Conservation (phyloP, 176 grass and related monocot species). For the Tuctoria greenei region DNA sequence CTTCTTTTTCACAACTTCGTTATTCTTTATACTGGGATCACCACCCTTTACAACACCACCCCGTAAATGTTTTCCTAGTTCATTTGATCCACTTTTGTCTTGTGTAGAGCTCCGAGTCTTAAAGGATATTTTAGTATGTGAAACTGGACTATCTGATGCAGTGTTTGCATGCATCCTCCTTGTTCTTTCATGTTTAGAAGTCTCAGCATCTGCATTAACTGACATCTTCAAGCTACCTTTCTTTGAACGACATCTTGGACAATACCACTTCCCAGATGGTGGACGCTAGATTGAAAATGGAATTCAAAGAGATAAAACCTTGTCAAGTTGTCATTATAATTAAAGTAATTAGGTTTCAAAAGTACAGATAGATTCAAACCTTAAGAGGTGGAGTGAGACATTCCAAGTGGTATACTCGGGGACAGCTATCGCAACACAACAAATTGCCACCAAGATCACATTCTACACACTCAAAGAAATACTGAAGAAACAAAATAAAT, state of each 20-base stretch:
- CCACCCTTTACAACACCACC: constrained; percentile 31
- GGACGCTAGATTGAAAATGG: constrained; percentile 50
- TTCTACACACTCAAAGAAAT: constrained; percentile 89
- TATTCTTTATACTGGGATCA: constrained; percentile 34
- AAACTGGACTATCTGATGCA: constrained; percentile 43
- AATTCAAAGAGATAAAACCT: constrained; percentile 25
- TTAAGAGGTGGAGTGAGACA: constrained; percentile 92
- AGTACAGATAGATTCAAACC: constrained; percentile 49
- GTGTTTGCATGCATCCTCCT: constrained; percentile 47
- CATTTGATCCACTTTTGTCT: constrained; percentile 49
- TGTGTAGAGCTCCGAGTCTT: constrained; percentile 42
- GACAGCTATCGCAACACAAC: constrained; percentile 92
- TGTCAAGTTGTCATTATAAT: constrained; percentile 14
- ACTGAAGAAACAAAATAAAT: constrained; percentile 60
- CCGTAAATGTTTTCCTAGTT: constrained; percentile 53
- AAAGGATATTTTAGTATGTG: constrained; percentile 49
- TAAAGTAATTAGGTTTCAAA: constrained; percentile 21
- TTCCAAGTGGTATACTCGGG: constrained; percentile 86
- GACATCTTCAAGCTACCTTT: constrained; percentile 63
- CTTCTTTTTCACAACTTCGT: constrained; percentile 51
- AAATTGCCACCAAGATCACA: constrained; percentile 97
- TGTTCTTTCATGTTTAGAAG: constrained; percentile 70
- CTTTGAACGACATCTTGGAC: constrained; percentile 59
- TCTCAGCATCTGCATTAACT: constrained; percentile 46
- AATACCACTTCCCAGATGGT: constrained; percentile 83